Conservation (phyloP, 176 grass and related monocot genomes). For the Oryza longistaminata region DNA sequence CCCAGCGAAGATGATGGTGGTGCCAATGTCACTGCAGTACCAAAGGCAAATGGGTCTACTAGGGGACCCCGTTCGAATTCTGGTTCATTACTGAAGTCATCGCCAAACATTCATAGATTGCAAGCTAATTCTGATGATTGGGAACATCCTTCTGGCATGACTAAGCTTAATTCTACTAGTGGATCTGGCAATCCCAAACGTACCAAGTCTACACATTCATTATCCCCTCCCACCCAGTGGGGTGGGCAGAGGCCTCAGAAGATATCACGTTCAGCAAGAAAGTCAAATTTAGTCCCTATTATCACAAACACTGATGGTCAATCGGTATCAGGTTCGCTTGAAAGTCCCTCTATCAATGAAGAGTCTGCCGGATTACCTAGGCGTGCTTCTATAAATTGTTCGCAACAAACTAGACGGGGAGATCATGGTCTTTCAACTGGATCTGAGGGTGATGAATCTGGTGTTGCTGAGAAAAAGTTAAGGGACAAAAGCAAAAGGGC, state of each 20-base stretch:
- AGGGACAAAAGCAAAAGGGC: slow-evolving; percentile 72
- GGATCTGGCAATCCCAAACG: slow-evolving; percentile 70
- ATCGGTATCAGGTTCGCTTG: slow-evolving; percentile 45
- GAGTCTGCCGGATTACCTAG: slow-evolving; percentile 41
- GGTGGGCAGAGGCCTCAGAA: slow-evolving; percentile 90
- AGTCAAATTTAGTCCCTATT: slow-evolving; percentile 76
- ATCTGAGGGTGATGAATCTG: slow-evolving; percentile 61
- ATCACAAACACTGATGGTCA: slow-evolving; percentile 51
- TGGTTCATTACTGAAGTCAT: slow-evolving; percentile 67
- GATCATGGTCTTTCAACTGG: slow-evolving; percentile 58
- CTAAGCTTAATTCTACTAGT: slow-evolving; percentile 66
- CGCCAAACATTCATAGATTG: slow-evolving; percentile 52
- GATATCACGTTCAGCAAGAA: slow-evolving; percentile 79
- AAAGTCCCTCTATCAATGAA: slow-evolving; percentile 53
- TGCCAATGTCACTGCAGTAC: slow-evolving; percentile 48
- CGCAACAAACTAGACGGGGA: slow-evolving; percentile 57
- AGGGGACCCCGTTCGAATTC: slow-evolving; percentile 78
- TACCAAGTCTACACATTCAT: slow-evolving; percentile 55
- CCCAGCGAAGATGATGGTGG: slow-evolving; percentile 53
- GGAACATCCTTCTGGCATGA: slow-evolving; percentile 65
- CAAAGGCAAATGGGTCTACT: slow-evolving; percentile 61
- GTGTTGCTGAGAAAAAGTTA: slow-evolving; percentile 68
- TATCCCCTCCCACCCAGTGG: slow-evolving; percentile 80
- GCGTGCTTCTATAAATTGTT: slow-evolving; percentile 46
- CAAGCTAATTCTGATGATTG: slow-evolving; percentile 65